Evolutionary conservation across 2,329 filamentous ascomycete species (phyloP).

Genomic region (Colletotrichum cordylinicola): DNA sequence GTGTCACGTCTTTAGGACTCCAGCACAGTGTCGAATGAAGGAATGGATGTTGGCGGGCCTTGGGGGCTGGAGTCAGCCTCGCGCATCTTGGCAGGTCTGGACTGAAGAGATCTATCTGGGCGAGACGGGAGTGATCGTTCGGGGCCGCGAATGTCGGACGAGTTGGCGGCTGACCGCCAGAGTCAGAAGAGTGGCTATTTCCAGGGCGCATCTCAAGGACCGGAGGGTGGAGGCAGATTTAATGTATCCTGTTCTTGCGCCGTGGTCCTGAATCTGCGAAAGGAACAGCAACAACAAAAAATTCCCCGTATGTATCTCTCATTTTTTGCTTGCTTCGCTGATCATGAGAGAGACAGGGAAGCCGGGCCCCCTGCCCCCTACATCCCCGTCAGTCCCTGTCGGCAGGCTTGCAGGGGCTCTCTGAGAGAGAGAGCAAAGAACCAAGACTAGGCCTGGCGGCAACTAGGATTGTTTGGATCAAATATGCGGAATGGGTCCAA

Average conservation of each 20-base stretch:
- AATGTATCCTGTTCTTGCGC: constrained; percentile 6
- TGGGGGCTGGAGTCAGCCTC: constrained; percentile 12
- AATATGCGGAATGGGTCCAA: constrained; percentile 19
- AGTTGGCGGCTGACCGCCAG: not conserved
- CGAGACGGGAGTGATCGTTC: not conserved
- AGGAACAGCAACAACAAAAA: not conserved
- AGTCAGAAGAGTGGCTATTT: not conserved
- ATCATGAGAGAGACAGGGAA: constrained; percentile 11
- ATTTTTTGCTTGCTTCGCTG: not conserved
- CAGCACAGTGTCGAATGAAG: not conserved
- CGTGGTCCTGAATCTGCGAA: constrained; percentile 15
- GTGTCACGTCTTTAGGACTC: not conserved
- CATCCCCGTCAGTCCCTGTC: constrained; percentile 11
- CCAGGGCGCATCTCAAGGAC: not conserved
- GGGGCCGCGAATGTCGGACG: not conserved
- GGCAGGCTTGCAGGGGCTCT: not conserved
- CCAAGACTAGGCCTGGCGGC: constrained; percentile 22
- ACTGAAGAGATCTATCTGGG: not conserved
- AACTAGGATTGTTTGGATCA: constrained; percentile 21
- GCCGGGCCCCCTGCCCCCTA: constrained; percentile 10
- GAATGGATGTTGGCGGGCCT: not conserved
- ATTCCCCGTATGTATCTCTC: not conserved
- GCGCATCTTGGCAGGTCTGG: constrained; percentile 12
- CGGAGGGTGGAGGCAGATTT: constrained; percentile 5
- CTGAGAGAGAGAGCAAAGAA: not conserved